Evolutionary conservation across 2,329 filamentous ascomycete genomes (phyloP), one percentile per base, ranked within the genome.

Genomic region (Fusarium camptoceras): DNA sequence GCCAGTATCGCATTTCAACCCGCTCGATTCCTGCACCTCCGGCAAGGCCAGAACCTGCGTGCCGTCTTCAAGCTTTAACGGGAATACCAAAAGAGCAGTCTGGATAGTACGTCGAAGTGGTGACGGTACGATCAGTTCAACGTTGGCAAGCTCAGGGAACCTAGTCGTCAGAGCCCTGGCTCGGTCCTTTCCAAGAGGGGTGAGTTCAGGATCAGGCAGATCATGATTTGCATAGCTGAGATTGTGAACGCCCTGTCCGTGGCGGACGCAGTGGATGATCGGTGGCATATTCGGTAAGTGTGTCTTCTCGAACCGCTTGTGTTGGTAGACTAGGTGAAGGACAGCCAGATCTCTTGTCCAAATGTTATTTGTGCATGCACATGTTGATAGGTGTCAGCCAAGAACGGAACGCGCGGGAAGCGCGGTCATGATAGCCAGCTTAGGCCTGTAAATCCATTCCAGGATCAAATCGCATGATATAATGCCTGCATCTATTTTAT

Each of bases 51-150:
- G 5, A 5, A 60, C 20, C 0, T 37, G 31, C 7, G 37, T 1
- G 1, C 43, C 58, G 11, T 4, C 12, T 8, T 34, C 6, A 3
- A 60, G 1, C 18, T 50, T 37, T 3, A 34, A 6, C 0, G 54
- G 18, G 8, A 60, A 60, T 0, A 16, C 58, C 0, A 60, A 3
- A 6, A 60, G 1, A 0, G 54, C 28, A 8, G 58, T 60, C 2
- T 43, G 54, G 5, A 60, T n/a, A 0, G 58, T 60, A 3, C 58
- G 16, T 20, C 54, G 58, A 9, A 60, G 16, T 11, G 58, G 58
- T 1, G 54, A 59, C 2, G 58, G 28, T 2, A 60, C 27, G 4
- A 60, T 37, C 0, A 60, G 12, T 16, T 50, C 4, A 12, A 59
- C 54, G 4, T 60, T 43, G 5, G n/a, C 54, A 2, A 60, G 25